phyloP scores from a whole-genome alignment of 2,329 filamentous ascomycete genomes.

The Colletotrichum lini region DNA sequence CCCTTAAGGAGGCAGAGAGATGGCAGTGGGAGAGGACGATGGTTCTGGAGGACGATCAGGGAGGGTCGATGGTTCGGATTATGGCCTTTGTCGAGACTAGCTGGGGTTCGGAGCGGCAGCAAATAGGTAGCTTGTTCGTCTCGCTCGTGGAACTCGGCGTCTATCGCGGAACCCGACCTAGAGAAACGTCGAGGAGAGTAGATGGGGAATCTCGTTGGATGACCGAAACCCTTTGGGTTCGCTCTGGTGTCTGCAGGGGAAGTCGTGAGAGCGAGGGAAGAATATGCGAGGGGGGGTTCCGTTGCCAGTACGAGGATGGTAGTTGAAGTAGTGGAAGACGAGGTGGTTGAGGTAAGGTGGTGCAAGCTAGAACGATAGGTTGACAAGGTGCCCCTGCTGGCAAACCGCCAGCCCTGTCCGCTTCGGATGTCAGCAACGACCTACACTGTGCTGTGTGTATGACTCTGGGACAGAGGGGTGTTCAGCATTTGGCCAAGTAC shows the following conservation, averaged over 20 bases:
- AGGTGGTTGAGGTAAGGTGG: not conserved
- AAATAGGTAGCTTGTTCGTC: not conserved
- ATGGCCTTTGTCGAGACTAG: not conserved
- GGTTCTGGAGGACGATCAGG: not conserved
- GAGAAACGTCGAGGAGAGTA: not conserved
- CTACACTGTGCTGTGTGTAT: not conserved
- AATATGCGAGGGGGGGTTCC: conserved; percentile 3
- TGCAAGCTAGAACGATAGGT: not conserved
- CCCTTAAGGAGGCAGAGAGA: conserved; percentile 6
- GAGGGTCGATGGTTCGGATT: not conserved
- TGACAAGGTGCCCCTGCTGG: not conserved
- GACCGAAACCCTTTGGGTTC: not conserved
- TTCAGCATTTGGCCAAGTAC: not conserved
- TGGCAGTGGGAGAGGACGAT: not conserved
- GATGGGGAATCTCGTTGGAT: not conserved
- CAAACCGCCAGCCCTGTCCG: not conserved
- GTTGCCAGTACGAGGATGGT: not conserved
- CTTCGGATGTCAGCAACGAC: not conserved
- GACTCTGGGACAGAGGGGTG: not conserved
- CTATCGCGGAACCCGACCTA: not conserved
- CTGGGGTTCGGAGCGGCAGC: not conserved
- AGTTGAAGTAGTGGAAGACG: not conserved
- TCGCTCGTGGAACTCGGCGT: not conserved
- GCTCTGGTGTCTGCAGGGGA: not conserved
- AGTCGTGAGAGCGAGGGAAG: not conserved